A percentile compares a stretch with the other conserved stretches of the same genome.
Conservation (phyloP, 352 stramenopile species). For the Thalassiosira mediterranea region DNA sequence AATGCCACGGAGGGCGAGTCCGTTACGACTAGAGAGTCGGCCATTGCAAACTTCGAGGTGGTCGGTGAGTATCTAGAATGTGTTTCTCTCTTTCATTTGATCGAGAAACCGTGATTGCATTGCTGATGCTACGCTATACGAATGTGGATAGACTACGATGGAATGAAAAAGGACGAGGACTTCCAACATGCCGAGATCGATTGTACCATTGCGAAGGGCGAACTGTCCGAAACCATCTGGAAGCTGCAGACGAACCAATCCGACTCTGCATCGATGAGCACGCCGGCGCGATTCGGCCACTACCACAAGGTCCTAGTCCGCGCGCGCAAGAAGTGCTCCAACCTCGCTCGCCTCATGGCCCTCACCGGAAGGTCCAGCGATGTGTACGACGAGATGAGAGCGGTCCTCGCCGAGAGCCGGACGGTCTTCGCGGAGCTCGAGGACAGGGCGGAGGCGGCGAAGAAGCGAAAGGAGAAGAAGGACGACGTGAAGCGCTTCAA, state of each 20-base stretch:
- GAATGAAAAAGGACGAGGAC: not conserved
- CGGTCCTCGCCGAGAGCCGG: conserved; percentile 27
- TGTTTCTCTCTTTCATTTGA: too few relatives aligned
- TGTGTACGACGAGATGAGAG: conserved; percentile 23
- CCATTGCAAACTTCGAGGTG: conserved; percentile 12
- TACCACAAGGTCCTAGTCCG: conserved; percentile 36
- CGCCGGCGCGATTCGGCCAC: conserved; percentile 21
- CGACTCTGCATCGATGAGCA: conserved; percentile 9
- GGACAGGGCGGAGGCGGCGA: conserved; percentile 7
- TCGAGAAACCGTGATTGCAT: too few relatives aligned
- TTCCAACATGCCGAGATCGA: conserved; percentile 22
- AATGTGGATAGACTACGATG: too few relatives aligned
- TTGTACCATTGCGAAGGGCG: conserved; percentile 25
- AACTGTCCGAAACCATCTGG: conserved; percentile 22
- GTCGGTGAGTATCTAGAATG: conserved; percentile 9
- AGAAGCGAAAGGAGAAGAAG: conserved; percentile 40
- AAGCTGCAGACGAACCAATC: conserved; percentile 34
- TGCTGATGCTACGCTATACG: too few relatives aligned
- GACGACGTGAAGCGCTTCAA: conserved; percentile 42
- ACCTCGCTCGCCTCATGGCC: conserved; percentile 12
- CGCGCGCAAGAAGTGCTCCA: conserved; percentile 22
- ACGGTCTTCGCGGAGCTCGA: conserved; percentile 28
- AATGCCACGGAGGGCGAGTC: conserved; percentile 21
- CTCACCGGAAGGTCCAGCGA: conserved; percentile 10
- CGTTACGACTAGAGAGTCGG: conserved; percentile 16